A percentile compares a stretch with the other conserved stretches of the same genome.
Conservation (phyloP, 768 basidiomycete genomes). For the Asterophora lycoperdoides region DNA sequence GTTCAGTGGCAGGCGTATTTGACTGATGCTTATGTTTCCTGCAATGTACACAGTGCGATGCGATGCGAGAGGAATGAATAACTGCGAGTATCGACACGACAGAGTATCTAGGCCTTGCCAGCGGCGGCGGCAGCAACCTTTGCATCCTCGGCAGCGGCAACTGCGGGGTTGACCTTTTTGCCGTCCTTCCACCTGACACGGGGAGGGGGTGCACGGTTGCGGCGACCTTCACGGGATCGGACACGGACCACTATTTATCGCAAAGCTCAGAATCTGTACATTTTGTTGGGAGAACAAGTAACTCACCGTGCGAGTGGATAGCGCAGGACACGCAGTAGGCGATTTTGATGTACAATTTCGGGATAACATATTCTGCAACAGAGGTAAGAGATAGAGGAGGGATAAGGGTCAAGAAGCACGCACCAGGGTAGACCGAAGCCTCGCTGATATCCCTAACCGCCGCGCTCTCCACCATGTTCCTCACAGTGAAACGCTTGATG, state of each 20-base stretch:
- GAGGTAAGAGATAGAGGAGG: conserved; percentile 1
- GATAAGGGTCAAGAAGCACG: conserved; percentile 21
- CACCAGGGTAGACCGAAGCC: conserved; percentile 88
- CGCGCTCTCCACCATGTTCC: conserved; percentile 99
- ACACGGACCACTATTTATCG: conserved; percentile 82
- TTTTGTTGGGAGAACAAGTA: background rate
- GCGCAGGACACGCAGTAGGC: conserved; percentile 99
- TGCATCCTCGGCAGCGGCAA: conserved; percentile 87
- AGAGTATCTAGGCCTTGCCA: conserved; percentile 44
- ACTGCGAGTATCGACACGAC: conserved; percentile 16
- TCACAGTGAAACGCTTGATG: conserved; percentile 98
- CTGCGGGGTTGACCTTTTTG: conserved; percentile 95
- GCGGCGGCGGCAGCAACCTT: conserved; percentile 53
- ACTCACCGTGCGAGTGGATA: conserved; percentile 95
- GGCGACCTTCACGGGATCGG: conserved; percentile 89
- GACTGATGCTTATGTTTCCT: too few species aligned
- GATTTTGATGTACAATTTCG: conserved; percentile 98
- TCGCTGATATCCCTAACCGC: conserved; percentile 97
- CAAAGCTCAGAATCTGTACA: conserved; percentile 7
- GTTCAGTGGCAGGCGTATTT: too few species aligned
- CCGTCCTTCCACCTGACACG: conserved; percentile 94
- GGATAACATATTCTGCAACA: conserved; percentile 84
- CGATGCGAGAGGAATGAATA: conserved; percentile 14
- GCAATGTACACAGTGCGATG: too few species aligned
- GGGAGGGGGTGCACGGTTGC: conserved; percentile 97